Percentiles rank a stretch among this genome's conserved stretches.
Conservation (phyloP, 1,139 yeast genomes). For the Yueomyces sp. region DNA sequence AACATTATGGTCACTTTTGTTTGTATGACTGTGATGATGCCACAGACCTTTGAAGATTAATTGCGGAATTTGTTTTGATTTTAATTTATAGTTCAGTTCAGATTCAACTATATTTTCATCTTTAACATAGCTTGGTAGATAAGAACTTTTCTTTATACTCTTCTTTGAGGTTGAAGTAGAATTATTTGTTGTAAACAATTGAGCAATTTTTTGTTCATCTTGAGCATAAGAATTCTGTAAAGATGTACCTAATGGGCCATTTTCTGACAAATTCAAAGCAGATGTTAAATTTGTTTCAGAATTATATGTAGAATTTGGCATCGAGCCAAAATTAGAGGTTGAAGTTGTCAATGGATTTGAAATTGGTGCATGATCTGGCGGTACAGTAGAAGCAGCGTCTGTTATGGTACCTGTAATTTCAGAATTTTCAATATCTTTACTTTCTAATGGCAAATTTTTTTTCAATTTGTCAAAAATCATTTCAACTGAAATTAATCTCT, state of each 20-base stretch:
- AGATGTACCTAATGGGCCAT: no score
- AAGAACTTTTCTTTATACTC: background rate
- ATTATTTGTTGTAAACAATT: no score
- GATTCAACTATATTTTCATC: constrained; percentile 6
- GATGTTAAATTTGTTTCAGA: constrained; percentile 9
- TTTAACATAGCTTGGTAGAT: background rate
- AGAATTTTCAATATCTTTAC: constrained; percentile 11
- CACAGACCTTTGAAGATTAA: constrained; percentile 2
- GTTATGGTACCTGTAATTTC: constrained; percentile 13
- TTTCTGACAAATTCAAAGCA: background rate
- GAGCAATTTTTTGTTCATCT: background rate
- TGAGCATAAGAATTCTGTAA: background rate
- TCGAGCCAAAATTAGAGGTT: background rate
- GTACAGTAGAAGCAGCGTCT: constrained; percentile 9
- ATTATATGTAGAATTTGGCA: constrained; percentile 4
- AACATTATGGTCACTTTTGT: constrained; percentile 2
- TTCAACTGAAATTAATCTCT: constrained; percentile 13
- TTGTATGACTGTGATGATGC: constrained; percentile 1
- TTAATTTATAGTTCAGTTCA: constrained; percentile 11
- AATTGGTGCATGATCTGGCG: constrained; percentile 10
- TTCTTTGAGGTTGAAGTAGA: background rate
- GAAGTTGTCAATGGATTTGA: constrained; percentile 1
- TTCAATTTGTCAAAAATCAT: constrained; percentile 11
- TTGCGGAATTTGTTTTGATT: constrained; percentile 9
- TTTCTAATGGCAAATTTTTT: constrained; percentile 9